Conservation (phyloP, 352 stramenopile genomes). For the Phytophthora meadii region DNA sequence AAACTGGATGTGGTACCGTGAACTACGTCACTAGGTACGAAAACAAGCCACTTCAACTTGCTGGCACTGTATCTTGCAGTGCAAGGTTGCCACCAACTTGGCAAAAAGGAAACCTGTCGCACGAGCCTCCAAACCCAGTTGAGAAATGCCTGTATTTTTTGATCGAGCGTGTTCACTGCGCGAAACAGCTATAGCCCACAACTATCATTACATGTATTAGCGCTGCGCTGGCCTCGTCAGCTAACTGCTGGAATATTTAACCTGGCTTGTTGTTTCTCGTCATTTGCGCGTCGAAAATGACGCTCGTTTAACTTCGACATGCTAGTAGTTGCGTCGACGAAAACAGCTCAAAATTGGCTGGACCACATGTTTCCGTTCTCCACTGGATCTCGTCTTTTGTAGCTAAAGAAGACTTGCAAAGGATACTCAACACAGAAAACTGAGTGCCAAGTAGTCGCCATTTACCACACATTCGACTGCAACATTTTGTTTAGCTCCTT, state of each 20-base stretch:
- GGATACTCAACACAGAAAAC: conserved; percentile 26
- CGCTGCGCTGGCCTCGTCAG: conserved; percentile 21
- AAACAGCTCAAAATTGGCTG: conserved; percentile 6
- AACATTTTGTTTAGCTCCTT: not conserved
- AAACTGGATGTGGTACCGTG: conserved; percentile 12
- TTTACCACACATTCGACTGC: not conserved
- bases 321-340: conserved; percentile 1
- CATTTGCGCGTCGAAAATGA: conserved; percentile 13
- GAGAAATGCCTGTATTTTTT: not conserved
- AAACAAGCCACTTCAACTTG: conserved; percentile 35
- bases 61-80: too few relatives aligned
- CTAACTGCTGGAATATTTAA: not conserved
- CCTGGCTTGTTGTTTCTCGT: conserved; percentile 2
- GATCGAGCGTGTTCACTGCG: conserved; percentile 1
- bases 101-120: conserved; percentile 34
- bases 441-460: not conserved
- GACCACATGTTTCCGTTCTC: conserved; percentile 13
- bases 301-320: not conserved
- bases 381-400: conserved; percentile 25
- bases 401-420: conserved; percentile 1
- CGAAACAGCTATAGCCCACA: not conserved
- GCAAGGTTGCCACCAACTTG: not conserved
- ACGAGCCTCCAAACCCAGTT: not conserved
- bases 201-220: not conserved
- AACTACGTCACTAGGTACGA: conserved; percentile 14